These are phyloP conservation scores for Oenanthe javanica DNA, from an alignment of 140 eudicot species.

Conservation along the genomic window DNA sequence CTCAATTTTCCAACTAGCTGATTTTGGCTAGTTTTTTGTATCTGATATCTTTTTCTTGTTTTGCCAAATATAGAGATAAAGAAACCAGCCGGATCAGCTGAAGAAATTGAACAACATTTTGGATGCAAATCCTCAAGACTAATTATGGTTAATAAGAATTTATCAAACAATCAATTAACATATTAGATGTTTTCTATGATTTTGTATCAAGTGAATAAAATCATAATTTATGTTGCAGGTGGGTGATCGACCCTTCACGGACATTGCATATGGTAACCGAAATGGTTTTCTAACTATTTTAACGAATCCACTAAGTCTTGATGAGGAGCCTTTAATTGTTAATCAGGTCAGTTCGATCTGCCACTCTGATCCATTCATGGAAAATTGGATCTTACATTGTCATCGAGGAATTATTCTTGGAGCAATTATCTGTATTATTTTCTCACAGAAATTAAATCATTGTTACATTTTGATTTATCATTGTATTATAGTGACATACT, in stretches of 20 bases:
- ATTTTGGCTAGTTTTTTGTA: neutral
- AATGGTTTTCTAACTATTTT: conserved; percentile 86
- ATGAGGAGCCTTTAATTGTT: conserved; percentile 75
- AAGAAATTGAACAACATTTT: conserved; percentile 76
- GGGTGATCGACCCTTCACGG: conserved; percentile 96
- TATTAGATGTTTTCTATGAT: neutral
- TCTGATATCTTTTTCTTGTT: conserved; percentile 6
- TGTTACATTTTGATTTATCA: neutral
- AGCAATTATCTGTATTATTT: neutral
- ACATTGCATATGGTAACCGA: conserved; percentile 80
- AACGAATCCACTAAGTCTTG: conserved; percentile 74
- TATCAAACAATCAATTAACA: neutral
- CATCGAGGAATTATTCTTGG: neutral
- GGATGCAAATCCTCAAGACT: conserved; percentile 75
- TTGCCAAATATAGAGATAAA: conserved; percentile 44
- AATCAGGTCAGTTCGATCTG: conserved; percentile 51
- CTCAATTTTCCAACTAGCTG: neutral
- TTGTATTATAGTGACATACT: neutral
- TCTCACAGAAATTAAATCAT: neutral
- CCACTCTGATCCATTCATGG: neutral
- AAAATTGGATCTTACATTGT: neutral
- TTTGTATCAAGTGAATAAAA: neutral
- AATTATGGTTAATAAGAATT: conserved; percentile 46
- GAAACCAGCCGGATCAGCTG: conserved; percentile 92
- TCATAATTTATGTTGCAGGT: conserved; percentile 37